Evolutionary conservation across 306 rosid genomes (phyloP), one percentile per base, ranked within the genome.

Genomic region (Pueraria montana): DNA sequence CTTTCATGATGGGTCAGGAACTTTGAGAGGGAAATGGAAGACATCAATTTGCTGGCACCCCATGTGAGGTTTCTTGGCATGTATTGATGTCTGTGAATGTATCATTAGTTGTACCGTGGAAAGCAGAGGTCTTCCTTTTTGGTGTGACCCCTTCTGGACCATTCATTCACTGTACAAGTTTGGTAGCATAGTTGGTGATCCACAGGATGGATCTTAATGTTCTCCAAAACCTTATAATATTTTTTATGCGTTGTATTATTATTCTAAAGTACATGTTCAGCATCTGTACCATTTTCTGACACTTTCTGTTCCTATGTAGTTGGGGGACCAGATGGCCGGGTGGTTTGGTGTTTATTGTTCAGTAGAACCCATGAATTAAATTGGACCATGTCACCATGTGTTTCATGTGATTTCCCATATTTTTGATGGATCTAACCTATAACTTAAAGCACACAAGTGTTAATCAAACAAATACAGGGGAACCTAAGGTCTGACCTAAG

Each of bases 31-130:
- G 42, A 42, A 48, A 40, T 34, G 56, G 34, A 76, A 76, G 63
- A 67, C 68, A 4, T 27, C 52, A 45, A 23, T 17, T 12, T 43
- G 78, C 62, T 49, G 78, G 58, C 63, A 17, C 43, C 86, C 73
- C 86, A 68, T 61, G 73, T 69, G 64, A 50, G 16, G 63, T 52
- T 50, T 46, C 1, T 30, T 76, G 78, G 71, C 78, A 58, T 76
- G 68, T 43, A 49, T 42, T 8, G 84, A 48, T 80, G 86, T 83
- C 58, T 23, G 72, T 55, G 49, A 67, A 76, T 55, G 63, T 59
- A 14, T 76, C 27, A 45, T 56, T 42, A 12, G 9, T 58, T 83
- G 73, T 23, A 20, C 53, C 27, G 71, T 55, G 72, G 11, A 55
- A 72, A 82, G 67, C n/a, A 27, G 62, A 64, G n/a, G n/a, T 27